Conservation (phyloP, 2,329 filamentous ascomycete genomes). For the Ophiosphaerella herpotricha region DNA sequence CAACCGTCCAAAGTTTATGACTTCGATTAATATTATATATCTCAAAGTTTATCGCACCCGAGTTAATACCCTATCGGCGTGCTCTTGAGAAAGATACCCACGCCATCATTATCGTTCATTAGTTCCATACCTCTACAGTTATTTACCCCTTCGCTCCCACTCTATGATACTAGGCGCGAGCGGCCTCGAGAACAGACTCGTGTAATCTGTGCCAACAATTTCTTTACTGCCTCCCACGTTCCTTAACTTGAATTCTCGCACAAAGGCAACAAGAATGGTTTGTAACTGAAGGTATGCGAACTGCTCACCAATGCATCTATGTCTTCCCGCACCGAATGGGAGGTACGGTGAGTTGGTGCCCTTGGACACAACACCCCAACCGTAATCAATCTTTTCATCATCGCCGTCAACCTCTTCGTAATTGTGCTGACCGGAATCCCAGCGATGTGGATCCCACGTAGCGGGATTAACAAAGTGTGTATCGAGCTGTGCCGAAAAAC, state of each 20-base stretch:
- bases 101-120: conserved; percentile 24
- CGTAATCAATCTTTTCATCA: conserved; percentile 82
- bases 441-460: conserved; percentile 88
- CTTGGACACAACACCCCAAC: conserved; percentile 91
- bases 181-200: conserved; percentile 53
- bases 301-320: conserved; percentile 95
- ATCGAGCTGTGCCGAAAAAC: conserved; percentile 73
- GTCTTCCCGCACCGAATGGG: conserved; percentile 89
- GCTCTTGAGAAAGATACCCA: conserved; percentile 6
- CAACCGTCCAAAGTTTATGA: conserved; percentile 3
- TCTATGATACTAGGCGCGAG: conserved; percentile 60
- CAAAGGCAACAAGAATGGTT: conserved; percentile 77
- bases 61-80: not conserved
- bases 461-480: conserved; percentile 81
- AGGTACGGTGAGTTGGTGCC: conserved; percentile 88
- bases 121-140: conserved; percentile 15
- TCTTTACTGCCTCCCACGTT: conserved; percentile 73
- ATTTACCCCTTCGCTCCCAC: conserved; percentile 70
- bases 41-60: conserved; percentile 6
- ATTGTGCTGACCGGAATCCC: conserved; percentile 66
- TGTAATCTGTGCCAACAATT: conserved; percentile 72
- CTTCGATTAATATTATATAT: conserved; percentile 9
- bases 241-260: conserved; percentile 78
- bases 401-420: conserved; percentile 59
- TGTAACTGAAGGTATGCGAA: conserved; percentile 93